phyloP scores from a whole-genome alignment of 1,284 basidiomycete species.

The Tremellales sp. region DNA sequence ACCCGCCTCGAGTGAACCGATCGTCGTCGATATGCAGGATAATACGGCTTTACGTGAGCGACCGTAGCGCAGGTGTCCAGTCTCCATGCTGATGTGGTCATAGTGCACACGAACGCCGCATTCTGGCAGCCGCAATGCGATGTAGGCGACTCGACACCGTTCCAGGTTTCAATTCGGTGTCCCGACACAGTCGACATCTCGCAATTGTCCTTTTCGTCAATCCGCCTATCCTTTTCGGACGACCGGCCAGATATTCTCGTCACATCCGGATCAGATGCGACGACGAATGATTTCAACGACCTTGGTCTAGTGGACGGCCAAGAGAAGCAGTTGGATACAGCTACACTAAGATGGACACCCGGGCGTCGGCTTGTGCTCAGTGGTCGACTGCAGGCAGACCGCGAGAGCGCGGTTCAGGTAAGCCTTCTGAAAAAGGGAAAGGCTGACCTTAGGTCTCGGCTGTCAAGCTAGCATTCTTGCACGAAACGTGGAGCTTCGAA shows the following conservation, averaged over 20 bases:
- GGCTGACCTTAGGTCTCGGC: constrained; percentile 16
- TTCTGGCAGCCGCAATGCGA: constrained; percentile 66
- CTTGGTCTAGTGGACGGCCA: background rate
- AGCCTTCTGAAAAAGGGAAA: constrained; percentile 3
- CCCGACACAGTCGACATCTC: constrained; percentile 42
- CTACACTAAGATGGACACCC: constrained; percentile 18
- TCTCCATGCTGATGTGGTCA: no score
- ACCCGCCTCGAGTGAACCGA: constrained; percentile 55
- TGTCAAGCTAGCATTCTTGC: constrained; percentile 21
- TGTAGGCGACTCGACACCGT: constrained; percentile 61
- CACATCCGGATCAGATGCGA: background rate
- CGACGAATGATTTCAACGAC: background rate
- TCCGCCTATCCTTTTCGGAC: constrained; percentile 40
- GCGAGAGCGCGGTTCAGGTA: constrained; percentile 22
- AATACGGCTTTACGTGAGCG: constrained; percentile 61
- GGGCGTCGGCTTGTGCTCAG: constrained; percentile 15
- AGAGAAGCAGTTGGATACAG: background rate
- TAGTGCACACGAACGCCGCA: constrained; percentile 60
- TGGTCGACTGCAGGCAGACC: constrained; percentile 11
- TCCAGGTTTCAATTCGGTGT: constrained; percentile 57
- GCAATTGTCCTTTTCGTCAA: constrained; percentile 29
- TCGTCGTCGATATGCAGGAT: constrained; percentile 62
- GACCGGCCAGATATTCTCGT: constrained; percentile 25
- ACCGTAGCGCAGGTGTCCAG: no score
- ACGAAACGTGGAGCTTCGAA: constrained; percentile 35